These are phyloP conservation scores for Calocybe indica DNA, from an alignment of 768 basidiomycete species.

Conservation along the genomic window DNA sequence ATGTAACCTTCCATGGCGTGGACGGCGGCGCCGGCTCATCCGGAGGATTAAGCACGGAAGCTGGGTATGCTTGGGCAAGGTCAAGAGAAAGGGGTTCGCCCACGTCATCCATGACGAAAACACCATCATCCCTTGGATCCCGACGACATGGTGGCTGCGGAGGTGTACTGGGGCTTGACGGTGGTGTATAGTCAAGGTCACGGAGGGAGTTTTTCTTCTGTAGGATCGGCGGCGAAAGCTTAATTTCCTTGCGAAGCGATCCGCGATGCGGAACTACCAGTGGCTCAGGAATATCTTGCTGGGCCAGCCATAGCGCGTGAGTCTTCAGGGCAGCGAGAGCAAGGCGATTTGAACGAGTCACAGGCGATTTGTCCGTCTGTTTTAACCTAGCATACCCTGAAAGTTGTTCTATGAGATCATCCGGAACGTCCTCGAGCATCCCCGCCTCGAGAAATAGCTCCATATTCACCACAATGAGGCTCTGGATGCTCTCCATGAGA, in stretches of 20 bases:
- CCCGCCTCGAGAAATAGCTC: slow-evolving; percentile 81
- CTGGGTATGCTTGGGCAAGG: slow-evolving; percentile 10
- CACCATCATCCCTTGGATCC: slow-evolving; percentile 48
- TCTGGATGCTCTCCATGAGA: slow-evolving; percentile 66
- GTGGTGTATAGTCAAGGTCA: slow-evolving; percentile 19
- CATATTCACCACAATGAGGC: slow-evolving; percentile 77
- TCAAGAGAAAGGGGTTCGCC: slow-evolving; percentile 29
- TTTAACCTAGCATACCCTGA: slow-evolving; percentile 45
- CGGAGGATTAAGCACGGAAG: slow-evolving; percentile 16
- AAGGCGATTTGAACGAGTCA: slow-evolving; percentile 52
- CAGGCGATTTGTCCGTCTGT: slow-evolving; percentile 63
- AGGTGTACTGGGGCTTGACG: slow-evolving; percentile 12
- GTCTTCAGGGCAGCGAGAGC: slow-evolving; percentile 50
- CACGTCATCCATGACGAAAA: slow-evolving; percentile 81
- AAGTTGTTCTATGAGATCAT: slow-evolving; percentile 62
- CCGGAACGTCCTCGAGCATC: slow-evolving; percentile 72
- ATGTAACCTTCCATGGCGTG: slow-evolving; percentile 38
- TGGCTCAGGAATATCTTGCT: slow-evolving; percentile 61
- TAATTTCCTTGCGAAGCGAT: slow-evolving; percentile 10
- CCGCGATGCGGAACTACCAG: slow-evolving; percentile 31
- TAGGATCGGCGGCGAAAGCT: slow-evolving; percentile 13
- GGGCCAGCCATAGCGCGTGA: slow-evolving; percentile 64
- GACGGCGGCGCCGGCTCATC: too few species aligned
- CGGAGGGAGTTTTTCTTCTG: slow-evolving; percentile 8
- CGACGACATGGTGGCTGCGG: slow-evolving; percentile 18